Percentiles rank a stretch among this genome's conserved stretches.
Evolutionary conservation across 179 eudicot species (phyloP).

Genomic region (Spinacia oleracea): DNA sequence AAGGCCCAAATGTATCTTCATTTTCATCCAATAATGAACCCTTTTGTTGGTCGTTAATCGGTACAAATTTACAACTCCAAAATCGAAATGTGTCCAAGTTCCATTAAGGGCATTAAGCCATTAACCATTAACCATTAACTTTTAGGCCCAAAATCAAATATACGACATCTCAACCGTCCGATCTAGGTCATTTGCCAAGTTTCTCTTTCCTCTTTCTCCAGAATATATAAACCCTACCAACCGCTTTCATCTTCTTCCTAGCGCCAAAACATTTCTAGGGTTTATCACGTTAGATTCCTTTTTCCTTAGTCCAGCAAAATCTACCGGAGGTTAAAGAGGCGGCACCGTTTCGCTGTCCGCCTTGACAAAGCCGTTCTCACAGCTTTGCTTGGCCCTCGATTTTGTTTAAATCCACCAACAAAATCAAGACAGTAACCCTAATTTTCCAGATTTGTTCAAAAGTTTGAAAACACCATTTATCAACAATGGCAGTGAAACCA

Average conservation of each 20-base stretch:
- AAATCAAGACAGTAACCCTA: not conserved
- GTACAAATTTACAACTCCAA: too few relatives aligned
- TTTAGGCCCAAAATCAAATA: not conserved
- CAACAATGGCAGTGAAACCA: constrained; percentile 55
- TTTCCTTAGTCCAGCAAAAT: constrained; percentile 4
- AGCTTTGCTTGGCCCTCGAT: constrained; percentile 73
- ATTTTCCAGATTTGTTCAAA: not conserved
- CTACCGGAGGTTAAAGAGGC: constrained; percentile 60
- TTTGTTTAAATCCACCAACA: constrained; percentile 28
- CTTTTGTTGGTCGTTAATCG: too few relatives aligned
- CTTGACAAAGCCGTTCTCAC: constrained; percentile 44
- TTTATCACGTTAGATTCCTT: constrained; percentile 8
- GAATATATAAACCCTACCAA: constrained; percentile 12
- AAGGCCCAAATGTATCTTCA: too few relatives aligned
- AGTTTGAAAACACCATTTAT: too few relatives aligned
- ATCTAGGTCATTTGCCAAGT: constrained; percentile 21
- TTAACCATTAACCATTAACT: too few relatives aligned
- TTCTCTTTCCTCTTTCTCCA: too few relatives aligned
- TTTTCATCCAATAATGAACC: too few relatives aligned
- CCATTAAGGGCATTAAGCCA: too few relatives aligned
- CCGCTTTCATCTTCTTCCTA: too few relatives aligned
- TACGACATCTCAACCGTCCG: constrained; percentile 15
- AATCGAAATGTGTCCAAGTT: too few relatives aligned
- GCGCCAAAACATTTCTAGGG: constrained; percentile 22
- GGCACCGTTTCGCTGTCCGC: constrained; percentile 54